These are phyloP conservation scores for Cydonia oblonga DNA, from an alignment of 331 rosid genomes.

Conservation along the genomic window DNA sequence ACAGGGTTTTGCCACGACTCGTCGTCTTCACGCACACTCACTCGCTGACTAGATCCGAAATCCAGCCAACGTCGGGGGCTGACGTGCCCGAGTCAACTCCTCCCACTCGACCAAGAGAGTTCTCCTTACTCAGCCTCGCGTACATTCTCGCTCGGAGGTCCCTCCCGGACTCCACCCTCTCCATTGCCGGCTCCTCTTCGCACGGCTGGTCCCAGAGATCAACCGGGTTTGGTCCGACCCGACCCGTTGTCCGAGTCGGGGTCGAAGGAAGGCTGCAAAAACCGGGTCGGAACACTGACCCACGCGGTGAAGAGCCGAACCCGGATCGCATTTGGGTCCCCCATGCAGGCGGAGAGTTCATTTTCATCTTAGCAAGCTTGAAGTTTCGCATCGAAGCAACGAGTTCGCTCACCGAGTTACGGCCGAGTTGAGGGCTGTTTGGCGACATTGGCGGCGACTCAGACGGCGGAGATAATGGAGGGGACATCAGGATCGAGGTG, in stretches of 20 bases:
- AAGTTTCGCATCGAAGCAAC: slow-evolving; percentile 32
- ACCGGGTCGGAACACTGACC: slow-evolving; percentile 19
- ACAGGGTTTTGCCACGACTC: neutral
- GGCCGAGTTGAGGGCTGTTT: slow-evolving; percentile 11
- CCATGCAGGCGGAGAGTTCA: slow-evolving; percentile 6
- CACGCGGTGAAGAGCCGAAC: slow-evolving; percentile 27
- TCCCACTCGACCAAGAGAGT: slow-evolving; percentile 21
- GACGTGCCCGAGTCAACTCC: slow-evolving; percentile 5
- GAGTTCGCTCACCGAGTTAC: slow-evolving; percentile 19
- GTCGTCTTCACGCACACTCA: slow-evolving; percentile 6
- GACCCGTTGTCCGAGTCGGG: slow-evolving; percentile 8
- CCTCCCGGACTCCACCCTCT: slow-evolving; percentile 79
- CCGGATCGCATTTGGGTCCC: slow-evolving; percentile 11
- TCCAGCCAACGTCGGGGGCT: slow-evolving; percentile 48
- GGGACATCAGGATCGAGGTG: slow-evolving; percentile 41
- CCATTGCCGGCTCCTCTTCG: slow-evolving; percentile 58
- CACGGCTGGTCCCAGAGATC: slow-evolving; percentile 23
- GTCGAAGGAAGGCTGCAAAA: slow-evolving; percentile 16
- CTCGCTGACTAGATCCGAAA: slow-evolving; percentile 35
- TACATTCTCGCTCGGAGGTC: slow-evolving; percentile 58
- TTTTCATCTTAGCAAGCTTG: slow-evolving; percentile 25
- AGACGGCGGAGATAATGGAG: slow-evolving; percentile 27
- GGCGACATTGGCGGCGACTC: slow-evolving; percentile 59
- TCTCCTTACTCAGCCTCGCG: slow-evolving; percentile 51
- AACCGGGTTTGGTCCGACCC: neutral